A percentile compares a stretch with the other conserved stretches of the same genome.
Evolutionary conservation across 2,329 filamentous ascomycete genomes (phyloP).

Genomic region (Coleophoma crateriformis): DNA sequence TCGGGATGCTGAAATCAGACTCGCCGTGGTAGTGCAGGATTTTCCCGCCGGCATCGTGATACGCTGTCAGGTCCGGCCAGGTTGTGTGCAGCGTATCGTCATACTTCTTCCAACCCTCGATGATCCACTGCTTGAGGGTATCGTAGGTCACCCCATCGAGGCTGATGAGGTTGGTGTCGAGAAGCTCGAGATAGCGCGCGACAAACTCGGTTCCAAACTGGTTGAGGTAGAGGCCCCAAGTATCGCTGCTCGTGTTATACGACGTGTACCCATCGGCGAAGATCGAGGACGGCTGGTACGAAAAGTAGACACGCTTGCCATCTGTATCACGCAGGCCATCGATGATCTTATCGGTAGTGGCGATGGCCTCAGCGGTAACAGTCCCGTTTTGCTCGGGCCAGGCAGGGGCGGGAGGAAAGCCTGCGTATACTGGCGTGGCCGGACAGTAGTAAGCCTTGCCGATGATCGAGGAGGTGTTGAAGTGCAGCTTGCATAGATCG

Average conservation of each 20-base stretch:
- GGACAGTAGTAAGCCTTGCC: constrained; percentile 37
- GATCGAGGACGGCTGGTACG: constrained; percentile 22
- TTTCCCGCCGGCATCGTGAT: constrained; percentile 28
- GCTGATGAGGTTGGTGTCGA: constrained; percentile 30
- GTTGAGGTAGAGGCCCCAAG: constrained; percentile 27
- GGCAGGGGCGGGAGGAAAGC: background rate
- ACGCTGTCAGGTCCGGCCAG: constrained; percentile 38
- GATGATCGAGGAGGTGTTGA: constrained; percentile 37
- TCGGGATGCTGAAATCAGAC: constrained; percentile 42
- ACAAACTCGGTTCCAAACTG: constrained; percentile 29
- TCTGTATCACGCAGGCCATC: constrained; percentile 27
- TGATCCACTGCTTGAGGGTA: constrained; percentile 46
- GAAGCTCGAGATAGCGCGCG: constrained; percentile 24
- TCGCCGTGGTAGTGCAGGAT: constrained; percentile 2
- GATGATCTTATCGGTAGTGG: constrained; percentile 27
- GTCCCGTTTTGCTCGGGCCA: constrained; percentile 14
- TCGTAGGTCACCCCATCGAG: constrained; percentile 46
- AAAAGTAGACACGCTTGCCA: constrained; percentile 28
- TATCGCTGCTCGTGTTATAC: constrained; percentile 25
- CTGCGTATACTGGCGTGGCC: constrained; percentile 15
- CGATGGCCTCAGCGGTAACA: constrained; percentile 24
- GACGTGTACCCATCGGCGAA: constrained; percentile 24
- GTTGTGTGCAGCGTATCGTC: constrained; percentile 45
- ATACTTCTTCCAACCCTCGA: constrained; percentile 40
- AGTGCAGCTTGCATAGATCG: constrained; percentile 38